phyloP scores from a whole-genome alignment of 305 asterid species.

The Fraxinus sp. region DNA sequence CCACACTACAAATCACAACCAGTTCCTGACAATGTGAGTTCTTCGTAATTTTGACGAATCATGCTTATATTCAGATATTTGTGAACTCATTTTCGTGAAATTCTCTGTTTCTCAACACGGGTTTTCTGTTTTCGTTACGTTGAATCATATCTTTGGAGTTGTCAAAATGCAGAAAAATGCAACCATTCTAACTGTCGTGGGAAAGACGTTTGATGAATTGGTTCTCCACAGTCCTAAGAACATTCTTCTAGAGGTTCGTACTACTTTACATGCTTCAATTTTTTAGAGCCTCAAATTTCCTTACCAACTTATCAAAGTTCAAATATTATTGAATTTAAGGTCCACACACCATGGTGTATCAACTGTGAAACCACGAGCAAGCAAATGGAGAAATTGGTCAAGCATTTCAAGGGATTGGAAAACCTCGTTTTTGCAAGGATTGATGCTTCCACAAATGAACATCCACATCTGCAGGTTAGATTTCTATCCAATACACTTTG shows the following conservation, averaged over 20 bases:
- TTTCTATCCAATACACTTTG: neutral
- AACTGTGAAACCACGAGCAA: conserved; percentile 82
- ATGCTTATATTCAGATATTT: neutral
- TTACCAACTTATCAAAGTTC: neutral
- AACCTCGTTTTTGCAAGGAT: conserved; percentile 73
- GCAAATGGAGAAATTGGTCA: conserved; percentile 90
- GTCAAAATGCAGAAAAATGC: conserved; percentile 58
- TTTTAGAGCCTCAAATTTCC: neutral
- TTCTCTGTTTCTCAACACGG: neutral
- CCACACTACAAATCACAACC: conserved; percentile 87
- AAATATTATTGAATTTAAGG: conserved; percentile 38
- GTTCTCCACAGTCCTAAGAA: conserved; percentile 57
- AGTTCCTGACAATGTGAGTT: conserved; percentile 76
- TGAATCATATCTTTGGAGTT: conserved; percentile 2
- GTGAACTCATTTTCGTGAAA: neutral
- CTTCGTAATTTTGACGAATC: neutral
- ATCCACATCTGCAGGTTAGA: conserved; percentile 65
- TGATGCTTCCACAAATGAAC: conserved; percentile 86
- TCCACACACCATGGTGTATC: conserved; percentile 94
- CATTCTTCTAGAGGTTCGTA: conserved; percentile 77
- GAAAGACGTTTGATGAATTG: conserved; percentile 77
- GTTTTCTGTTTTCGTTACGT: neutral
- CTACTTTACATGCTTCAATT: conserved; percentile 7
- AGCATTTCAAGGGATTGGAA: conserved; percentile 86
- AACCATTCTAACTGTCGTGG: conserved; percentile 65